Conservation (phyloP, 1,139 yeast genomes). For the Geotrichum reessii region DNA sequence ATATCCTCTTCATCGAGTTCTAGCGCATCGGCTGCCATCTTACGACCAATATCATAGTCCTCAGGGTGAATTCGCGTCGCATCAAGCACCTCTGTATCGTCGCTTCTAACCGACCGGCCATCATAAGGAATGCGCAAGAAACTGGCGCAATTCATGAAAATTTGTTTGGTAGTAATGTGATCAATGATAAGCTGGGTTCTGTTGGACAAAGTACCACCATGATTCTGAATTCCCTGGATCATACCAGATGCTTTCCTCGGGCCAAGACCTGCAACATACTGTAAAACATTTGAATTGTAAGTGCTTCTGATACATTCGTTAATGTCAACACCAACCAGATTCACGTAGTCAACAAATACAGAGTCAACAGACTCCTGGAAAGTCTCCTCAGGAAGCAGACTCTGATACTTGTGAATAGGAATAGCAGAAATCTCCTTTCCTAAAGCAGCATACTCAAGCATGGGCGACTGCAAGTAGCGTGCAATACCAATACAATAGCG, state of each 20-base stretch:
- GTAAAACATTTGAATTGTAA: constrained; percentile 64
- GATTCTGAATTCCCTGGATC: constrained; percentile 71
- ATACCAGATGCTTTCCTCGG: constrained; percentile 91
- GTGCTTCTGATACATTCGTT: constrained; percentile 80
- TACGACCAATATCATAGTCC: constrained; percentile 90
- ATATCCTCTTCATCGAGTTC: constrained; percentile 94
- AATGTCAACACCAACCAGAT: constrained; percentile 87
- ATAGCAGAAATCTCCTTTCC: constrained; percentile 69
- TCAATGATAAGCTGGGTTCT: constrained; percentile 75
- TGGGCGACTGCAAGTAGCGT: constrained; percentile 84
- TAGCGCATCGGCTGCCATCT: constrained; percentile 96
- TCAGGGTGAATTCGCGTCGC: constrained; percentile 97
- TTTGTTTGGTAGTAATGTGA: constrained; percentile 68
- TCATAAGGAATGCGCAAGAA: constrained; percentile 79
- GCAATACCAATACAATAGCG: constrained; percentile 86
- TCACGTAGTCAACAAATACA: constrained; percentile 83
- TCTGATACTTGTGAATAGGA: constrained; percentile 70
- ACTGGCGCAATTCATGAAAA: constrained; percentile 89
- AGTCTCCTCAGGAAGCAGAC: constrained; percentile 58
- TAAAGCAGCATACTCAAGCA: constrained; percentile 78
- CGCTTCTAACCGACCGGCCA: constrained; percentile 44
- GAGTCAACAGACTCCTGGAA: constrained; percentile 67
- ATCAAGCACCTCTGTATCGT: constrained; percentile 73
- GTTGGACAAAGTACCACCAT: constrained; percentile 62
- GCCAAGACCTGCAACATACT: constrained; percentile 85